Conservation (phyloP, 2,329 filamentous ascomycete species). For the Hawksworthiomyces lignivorus region DNA sequence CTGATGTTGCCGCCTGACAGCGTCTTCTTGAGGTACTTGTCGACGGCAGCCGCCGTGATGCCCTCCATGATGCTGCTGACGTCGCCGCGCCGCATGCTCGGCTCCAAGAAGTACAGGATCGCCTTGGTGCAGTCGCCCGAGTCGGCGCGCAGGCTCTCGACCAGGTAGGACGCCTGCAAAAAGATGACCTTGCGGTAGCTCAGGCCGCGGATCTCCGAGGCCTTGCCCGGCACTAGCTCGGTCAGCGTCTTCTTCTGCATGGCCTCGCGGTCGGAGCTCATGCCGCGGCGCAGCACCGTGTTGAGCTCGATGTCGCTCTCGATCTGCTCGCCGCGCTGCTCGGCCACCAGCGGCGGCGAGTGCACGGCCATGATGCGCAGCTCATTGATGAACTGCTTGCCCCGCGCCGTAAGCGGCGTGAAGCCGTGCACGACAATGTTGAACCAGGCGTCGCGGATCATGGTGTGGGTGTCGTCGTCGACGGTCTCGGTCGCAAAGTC, state of each 20-base stretch:
- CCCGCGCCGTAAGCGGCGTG: constrained; percentile 63
- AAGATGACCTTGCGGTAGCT: constrained; percentile 91
- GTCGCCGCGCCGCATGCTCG: constrained; percentile 62
- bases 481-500: constrained; percentile 43
- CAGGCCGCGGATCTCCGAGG: constrained; percentile 70
- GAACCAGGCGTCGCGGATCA: constrained; percentile 93
- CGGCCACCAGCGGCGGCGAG: constrained; percentile 78
- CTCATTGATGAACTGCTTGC: constrained; percentile 65
- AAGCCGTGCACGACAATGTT: constrained; percentile 96
- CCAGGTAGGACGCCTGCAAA: constrained; percentile 78
- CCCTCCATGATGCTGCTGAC: constrained; percentile 59
- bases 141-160: constrained; percentile 80
- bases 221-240: constrained; percentile 65
- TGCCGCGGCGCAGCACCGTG: constrained; percentile 80
- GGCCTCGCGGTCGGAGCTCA: constrained; percentile 67
- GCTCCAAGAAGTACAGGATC: constrained; percentile 89
- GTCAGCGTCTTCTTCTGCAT: constrained; percentile 74
- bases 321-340: constrained; percentile 79
- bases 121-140: constrained; percentile 86
- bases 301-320: constrained; percentile 98
- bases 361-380: constrained; percentile 78
- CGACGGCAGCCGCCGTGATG: constrained; percentile 60
- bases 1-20: constrained; percentile 61
- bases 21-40: constrained; percentile 71
- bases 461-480: constrained; percentile 56